Evolutionary conservation across 768 basidiomycete genomes (phyloP).

Genomic region (Lentinula edodes): DNA sequence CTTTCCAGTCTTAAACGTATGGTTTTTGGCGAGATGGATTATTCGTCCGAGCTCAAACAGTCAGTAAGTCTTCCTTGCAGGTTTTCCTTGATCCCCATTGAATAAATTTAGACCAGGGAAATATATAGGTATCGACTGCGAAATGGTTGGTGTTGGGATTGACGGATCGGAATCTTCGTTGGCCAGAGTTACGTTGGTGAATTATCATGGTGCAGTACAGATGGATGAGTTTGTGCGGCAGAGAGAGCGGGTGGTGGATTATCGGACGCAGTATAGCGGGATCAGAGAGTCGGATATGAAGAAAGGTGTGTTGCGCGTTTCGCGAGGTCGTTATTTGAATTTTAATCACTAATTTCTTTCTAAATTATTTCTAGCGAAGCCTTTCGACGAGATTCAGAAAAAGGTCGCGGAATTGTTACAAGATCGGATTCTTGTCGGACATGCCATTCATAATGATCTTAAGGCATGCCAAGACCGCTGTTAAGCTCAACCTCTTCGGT

Average conservation of each 20-base stretch:
- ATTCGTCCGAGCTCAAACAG: slow-evolving; percentile 29
- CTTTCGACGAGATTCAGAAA: slow-evolving; percentile 77
- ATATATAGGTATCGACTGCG: slow-evolving; percentile 87
- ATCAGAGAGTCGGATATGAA: slow-evolving; percentile 72
- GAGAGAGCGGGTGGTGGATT: slow-evolving; percentile 86
- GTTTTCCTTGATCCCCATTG: background rate
- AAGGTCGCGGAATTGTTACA: slow-evolving; percentile 71
- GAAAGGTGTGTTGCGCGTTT: slow-evolving; percentile 37
- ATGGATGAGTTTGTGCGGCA: slow-evolving; percentile 86
- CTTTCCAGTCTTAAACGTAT: slow-evolving; percentile 41
- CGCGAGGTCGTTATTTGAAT: background rate
- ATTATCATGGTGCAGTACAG: slow-evolving; percentile 75
- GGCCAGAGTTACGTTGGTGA: slow-evolving; percentile 86
- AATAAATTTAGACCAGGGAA: slow-evolving; percentile 50
- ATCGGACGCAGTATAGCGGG: slow-evolving; percentile 86
- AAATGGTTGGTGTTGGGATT: slow-evolving; percentile 96
- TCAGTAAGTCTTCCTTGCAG: slow-evolving; percentile 23
- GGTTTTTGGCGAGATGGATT: slow-evolving; percentile 42
- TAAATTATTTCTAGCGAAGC: slow-evolving; percentile 44
- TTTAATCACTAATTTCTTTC: background rate
- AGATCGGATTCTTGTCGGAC: slow-evolving; percentile 80
- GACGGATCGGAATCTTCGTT: slow-evolving; percentile 77
- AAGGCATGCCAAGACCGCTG: slow-evolving; percentile 42
- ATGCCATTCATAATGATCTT: slow-evolving; percentile 88
- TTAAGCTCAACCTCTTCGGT: background rate